These are phyloP conservation scores for Melampsora larici-populina DNA, from an alignment of 1,284 basidiomycete species.

Conservation along the genomic window DNA sequence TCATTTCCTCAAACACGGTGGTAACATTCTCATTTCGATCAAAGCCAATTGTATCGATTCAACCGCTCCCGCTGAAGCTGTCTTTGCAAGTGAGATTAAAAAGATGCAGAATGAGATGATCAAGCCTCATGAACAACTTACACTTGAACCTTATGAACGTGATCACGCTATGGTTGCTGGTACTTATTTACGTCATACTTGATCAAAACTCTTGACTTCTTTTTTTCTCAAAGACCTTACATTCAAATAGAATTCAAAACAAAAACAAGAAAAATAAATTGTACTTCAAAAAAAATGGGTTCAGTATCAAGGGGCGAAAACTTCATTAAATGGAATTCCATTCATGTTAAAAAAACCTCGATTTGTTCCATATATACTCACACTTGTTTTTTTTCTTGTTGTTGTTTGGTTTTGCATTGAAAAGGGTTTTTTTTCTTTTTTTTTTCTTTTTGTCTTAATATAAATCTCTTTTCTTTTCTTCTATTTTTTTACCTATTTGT, in stretches of 20 bases:
- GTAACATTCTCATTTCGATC: conserved; percentile 93
- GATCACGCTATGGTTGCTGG: conserved; percentile 58
- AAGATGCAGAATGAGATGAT: conserved; percentile 74
- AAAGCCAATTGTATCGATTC: conserved; percentile 99
- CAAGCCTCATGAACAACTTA: conserved; percentile 91
- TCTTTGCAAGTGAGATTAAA: conserved; percentile 87
- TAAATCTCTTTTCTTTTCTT: not conserved
- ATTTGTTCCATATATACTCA: not conserved
- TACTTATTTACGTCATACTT: conserved; percentile 48
- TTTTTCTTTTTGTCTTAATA: conserved; percentile 7
- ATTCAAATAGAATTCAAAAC: not conserved
- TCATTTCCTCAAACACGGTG: conserved; percentile 91
- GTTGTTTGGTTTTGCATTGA: conserved; percentile 8
- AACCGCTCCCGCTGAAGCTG: conserved; percentile 79
- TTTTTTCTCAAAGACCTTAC: not conserved
- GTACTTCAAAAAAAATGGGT: not conserved
- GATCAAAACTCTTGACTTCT: not conserved
- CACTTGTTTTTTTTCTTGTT: not conserved
- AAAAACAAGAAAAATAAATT: not conserved
- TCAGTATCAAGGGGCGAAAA: not conserved
- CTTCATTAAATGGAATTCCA: not conserved
- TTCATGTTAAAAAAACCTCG: not conserved
- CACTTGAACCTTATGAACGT: conserved; percentile 58
- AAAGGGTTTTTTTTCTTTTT: too few relatives aligned
- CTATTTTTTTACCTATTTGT: not conserved